Conservation (phyloP, 257 asterid genomes). For the Solanum ossicruentum region DNA sequence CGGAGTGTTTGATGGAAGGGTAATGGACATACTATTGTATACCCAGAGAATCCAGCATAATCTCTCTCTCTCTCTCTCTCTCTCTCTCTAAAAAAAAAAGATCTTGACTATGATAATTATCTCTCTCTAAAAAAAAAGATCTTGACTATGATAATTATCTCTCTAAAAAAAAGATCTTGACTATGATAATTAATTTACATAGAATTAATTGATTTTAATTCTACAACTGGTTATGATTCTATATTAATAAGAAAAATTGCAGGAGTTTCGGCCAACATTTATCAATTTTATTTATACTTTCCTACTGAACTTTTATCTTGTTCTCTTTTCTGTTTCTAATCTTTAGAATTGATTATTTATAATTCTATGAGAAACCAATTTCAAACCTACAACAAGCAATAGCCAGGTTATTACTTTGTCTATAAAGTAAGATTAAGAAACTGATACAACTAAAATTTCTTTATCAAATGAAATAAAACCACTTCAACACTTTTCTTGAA, state of each 20-base stretch:
- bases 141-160: too few relatives aligned
- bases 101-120: too few relatives aligned
- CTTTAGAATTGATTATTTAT: too few relatives aligned
- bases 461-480: background rate
- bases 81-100: too few relatives aligned
- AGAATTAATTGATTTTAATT: background rate
- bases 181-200: background rate
- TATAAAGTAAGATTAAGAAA: background rate
- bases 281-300: too few relatives aligned
- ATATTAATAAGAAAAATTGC: too few relatives aligned
- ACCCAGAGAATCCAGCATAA: background rate
- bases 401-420: background rate
- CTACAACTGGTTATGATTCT: background rate
- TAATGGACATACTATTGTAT: background rate
- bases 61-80: background rate
- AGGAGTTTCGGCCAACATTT: background rate
- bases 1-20: background rate
- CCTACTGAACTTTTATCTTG: background rate
- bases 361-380: background rate
- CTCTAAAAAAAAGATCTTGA: background rate
- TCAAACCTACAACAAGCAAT: background rate
- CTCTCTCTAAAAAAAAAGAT: too few relatives aligned
- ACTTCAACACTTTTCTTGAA: background rate
- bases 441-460: background rate
- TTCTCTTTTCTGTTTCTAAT: background rate